Evolutionary conservation across 169 alveolate species (phyloP).

Genomic region (Neospora caninum): DNA sequence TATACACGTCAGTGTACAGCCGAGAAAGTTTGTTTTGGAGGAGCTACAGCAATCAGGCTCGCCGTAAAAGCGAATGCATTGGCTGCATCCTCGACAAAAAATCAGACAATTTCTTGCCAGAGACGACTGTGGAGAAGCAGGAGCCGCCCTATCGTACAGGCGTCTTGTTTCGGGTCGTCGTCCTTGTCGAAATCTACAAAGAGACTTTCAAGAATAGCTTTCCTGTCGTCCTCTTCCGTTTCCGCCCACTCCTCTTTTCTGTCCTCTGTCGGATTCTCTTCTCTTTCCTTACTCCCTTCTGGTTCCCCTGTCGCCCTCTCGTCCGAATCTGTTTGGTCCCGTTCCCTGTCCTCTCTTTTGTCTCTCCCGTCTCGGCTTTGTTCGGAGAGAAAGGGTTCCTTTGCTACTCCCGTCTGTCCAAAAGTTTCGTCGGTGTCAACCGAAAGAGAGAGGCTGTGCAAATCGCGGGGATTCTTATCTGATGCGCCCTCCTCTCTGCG

Average conservation of each 20-base stretch:
- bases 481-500: not conserved
- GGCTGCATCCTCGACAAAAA: no score
- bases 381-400: no score
- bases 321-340: not conserved
- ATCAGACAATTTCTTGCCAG: conserved; percentile 5
- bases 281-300: not conserved
- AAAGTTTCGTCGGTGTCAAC: no score
- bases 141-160: not conserved
- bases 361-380: not conserved
- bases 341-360: not conserved
- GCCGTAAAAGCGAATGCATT: no score
- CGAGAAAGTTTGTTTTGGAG: no score
- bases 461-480: no score
- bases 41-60: no score
- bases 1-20: no score
- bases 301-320: not conserved
- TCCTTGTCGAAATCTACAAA: not conserved
- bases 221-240: not conserved
- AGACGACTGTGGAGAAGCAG: not conserved
- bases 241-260: not conserved
- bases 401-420: no score
- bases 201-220: not conserved
- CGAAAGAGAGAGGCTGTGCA: no score
- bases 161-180: not conserved
- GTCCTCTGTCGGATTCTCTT: not conserved